phyloP scores from a whole-genome alignment of 768 basidiomycete species.

The Auricularia sp. region DNA sequence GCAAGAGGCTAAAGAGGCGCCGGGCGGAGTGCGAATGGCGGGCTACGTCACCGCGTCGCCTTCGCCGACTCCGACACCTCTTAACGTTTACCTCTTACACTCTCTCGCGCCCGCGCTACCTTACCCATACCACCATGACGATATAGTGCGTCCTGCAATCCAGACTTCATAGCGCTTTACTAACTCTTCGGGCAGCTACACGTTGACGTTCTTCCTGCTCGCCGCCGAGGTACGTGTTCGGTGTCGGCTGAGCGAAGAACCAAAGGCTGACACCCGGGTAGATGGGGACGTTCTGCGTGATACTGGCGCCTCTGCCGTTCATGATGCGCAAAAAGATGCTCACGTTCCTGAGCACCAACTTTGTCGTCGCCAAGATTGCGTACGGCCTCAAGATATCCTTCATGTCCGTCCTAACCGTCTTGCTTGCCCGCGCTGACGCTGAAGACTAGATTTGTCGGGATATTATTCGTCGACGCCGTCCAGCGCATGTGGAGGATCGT shows the following conservation, averaged over 20 bases:
- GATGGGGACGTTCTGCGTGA: constrained; percentile 77
- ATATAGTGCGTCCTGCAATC: constrained; percentile 30
- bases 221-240: constrained; percentile 49
- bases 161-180: too few species aligned
- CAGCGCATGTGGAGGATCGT: constrained; percentile 84
- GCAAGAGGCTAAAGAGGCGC: too few species aligned
- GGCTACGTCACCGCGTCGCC: neutral
- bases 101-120: neutral
- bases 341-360: constrained; percentile 57
- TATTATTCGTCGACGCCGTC: constrained; percentile 85
- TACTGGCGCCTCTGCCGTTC: constrained; percentile 82
- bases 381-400: constrained; percentile 92
- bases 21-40: too few species aligned
- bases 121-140: constrained; percentile 27
- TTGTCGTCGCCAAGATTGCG: constrained; percentile 73
- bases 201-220: constrained; percentile 71
- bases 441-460: constrained; percentile 53
- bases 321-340: constrained; percentile 60
- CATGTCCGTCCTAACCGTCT: constrained; percentile 44
- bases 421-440: neutral
- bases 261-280: constrained; percentile 13
- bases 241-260: neutral
- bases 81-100: neutral
- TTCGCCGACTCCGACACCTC: neutral
- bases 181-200: constrained; percentile 40